These are phyloP conservation scores for Cladosporium sp. DNA, from an alignment of 2,329 filamentous ascomycete genomes.

Conservation along the genomic window DNA sequence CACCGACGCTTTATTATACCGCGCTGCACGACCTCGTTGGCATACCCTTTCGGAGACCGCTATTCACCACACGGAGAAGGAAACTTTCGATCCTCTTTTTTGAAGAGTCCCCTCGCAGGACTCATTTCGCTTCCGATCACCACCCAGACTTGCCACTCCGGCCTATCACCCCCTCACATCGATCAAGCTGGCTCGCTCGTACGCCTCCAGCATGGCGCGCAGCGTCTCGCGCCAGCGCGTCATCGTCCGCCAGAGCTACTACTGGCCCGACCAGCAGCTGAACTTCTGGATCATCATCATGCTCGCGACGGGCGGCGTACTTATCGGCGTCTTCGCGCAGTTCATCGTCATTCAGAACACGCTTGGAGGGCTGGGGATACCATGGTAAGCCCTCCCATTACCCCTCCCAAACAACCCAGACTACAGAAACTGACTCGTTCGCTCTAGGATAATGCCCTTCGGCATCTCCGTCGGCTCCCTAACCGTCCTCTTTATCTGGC, in stretches of 20 bases:
- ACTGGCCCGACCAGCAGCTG: constrained; percentile 59
- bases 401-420: not conserved
- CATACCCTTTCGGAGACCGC: too few relatives aligned
- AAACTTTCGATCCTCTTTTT: too few relatives aligned
- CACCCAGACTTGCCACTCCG: not conserved
- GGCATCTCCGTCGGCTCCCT: constrained; percentile 54
- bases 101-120: too few relatives aligned
- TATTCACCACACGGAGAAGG: too few relatives aligned
- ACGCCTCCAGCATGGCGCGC: constrained; percentile 23
- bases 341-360: constrained; percentile 54
- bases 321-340: constrained; percentile 55
- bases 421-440: not conserved
- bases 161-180: not conserved
- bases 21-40: too few relatives aligned
- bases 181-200: constrained; percentile 8
- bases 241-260: constrained; percentile 48
- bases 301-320: constrained; percentile 50
- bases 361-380: constrained; percentile 47
- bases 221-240: constrained; percentile 28
- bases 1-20: constrained; percentile 3
- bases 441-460: constrained; percentile 56
- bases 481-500: constrained; percentile 52
- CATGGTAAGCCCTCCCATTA: constrained; percentile 46
- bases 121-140: not conserved
- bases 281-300: constrained; percentile 61